Percentiles rank a stretch among this genome's conserved stretches.
phyloP scores from a whole-genome alignment of 1,284 basidiomycete species.

The Tilletia caries region DNA sequence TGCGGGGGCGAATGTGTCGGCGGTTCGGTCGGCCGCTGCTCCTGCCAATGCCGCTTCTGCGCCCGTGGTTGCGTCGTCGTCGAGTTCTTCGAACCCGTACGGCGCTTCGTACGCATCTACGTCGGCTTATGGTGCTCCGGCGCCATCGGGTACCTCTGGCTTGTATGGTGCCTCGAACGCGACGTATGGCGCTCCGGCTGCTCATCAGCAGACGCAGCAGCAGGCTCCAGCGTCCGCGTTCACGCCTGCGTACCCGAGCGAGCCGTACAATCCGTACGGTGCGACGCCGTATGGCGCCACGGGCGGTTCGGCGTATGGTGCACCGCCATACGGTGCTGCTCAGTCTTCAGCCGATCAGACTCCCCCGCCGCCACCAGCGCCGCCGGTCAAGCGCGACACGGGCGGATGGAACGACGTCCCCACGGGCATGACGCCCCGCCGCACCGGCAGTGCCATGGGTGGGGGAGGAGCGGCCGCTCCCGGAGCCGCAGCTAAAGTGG shows the following conservation, averaged over 20 bases:
- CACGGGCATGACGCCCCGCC: conserved; percentile 43
- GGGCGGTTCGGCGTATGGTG: not conserved
- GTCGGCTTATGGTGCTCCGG: conserved; percentile 12
- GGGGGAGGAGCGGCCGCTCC: not conserved
- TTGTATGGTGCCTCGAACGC: conserved; percentile 14
- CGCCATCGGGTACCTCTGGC: not conserved
- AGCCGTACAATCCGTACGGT: conserved; percentile 17
- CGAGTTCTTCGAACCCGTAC: conserved; percentile 13
- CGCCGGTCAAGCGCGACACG: conserved; percentile 63
- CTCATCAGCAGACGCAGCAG: conserved; percentile 9
- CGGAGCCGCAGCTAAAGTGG: conserved; percentile 20
- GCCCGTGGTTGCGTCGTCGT: conserved; percentile 16
- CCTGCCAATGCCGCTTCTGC: conserved; percentile 18
- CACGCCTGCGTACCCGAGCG: conserved; percentile 5
- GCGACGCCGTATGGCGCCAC: conserved; percentile 41
- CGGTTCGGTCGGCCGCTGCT: conserved; percentile 19
- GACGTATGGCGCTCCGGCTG: conserved; percentile 22
- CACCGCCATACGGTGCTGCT: conserved; percentile 19
- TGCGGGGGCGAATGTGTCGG: not conserved
- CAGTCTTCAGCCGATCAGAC: not conserved
- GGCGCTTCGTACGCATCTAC: conserved; percentile 3
- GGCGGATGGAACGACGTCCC: conserved; percentile 93
- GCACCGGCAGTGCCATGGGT: conserved; percentile 39
- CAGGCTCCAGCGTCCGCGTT: not conserved
- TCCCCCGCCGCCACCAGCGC: conserved; percentile 48